phyloP scores from a whole-genome alignment of 352 stramenopile species.

The Lagenidium giganteum region DNA sequence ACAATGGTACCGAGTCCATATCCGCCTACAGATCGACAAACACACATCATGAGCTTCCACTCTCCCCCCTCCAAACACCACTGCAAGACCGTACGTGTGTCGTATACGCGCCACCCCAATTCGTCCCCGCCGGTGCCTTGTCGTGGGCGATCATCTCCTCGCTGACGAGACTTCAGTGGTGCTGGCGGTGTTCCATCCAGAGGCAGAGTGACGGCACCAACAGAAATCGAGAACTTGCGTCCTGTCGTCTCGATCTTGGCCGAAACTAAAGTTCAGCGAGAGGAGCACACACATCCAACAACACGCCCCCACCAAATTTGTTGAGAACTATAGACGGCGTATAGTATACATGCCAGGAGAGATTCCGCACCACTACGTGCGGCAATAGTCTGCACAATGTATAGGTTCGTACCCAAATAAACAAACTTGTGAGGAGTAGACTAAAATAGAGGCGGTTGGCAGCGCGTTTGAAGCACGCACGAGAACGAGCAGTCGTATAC shows the following conservation, averaged over 20 bases:
- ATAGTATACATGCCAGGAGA: conserved; percentile 6
- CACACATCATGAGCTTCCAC: conserved; percentile 3
- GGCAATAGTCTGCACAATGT: neutral
- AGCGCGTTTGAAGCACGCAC: conserved; percentile 4
- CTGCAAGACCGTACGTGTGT: conserved; percentile 14
- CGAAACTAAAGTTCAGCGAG: conserved; percentile 19
- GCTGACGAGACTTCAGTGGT: conserved; percentile 16
- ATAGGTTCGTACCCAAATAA: neutral
- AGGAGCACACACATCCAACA: conserved; percentile 5
- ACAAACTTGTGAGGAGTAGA: neutral
- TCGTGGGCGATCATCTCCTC: conserved; percentile 30
- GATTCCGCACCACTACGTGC: neutral
- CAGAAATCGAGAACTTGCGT: neutral
- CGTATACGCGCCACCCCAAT: conserved; percentile 17
- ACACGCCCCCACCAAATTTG: neutral
- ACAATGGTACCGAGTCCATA: conserved; percentile 81
- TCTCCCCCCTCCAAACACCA: conserved; percentile 1
- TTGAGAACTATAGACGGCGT: conserved; percentile 4
- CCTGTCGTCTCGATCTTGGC: neutral
- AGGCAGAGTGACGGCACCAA: neutral
- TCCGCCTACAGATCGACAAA: conserved; percentile 31
- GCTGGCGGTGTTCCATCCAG: neutral
- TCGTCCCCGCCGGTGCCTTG: conserved; percentile 21
- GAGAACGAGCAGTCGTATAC: conserved; percentile 10
- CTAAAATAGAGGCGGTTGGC: neutral